Evolutionary conservation across 352 stramenopile species (phyloP).

Genomic region (Pythium periplocum): DNA sequence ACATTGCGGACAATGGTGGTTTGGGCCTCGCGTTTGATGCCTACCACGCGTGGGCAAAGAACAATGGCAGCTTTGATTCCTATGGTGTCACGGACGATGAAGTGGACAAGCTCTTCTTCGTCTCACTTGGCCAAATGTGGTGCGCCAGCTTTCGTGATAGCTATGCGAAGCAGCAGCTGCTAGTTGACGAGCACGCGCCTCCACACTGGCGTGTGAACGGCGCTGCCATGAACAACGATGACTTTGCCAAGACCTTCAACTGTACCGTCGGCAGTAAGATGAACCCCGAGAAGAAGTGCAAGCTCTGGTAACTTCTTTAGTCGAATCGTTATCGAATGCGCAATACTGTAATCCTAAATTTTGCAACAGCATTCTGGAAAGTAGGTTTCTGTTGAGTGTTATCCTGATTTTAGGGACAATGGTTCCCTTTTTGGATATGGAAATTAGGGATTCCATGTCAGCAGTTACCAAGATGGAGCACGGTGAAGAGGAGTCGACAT

Average conservation of each 20-base stretch:
- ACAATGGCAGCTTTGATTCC: constrained; percentile 25
- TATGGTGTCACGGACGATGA: constrained; percentile 22
- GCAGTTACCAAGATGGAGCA: too few relatives aligned
- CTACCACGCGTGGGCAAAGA: constrained; percentile 27
- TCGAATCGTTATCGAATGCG: too few relatives aligned
- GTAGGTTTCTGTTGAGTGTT: too few relatives aligned
- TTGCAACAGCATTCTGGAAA: too few relatives aligned
- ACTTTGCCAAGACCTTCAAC: constrained; percentile 46
- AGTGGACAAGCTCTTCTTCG: constrained; percentile 54
- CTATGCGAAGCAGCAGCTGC: constrained; percentile 26
- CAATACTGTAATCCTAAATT: too few relatives aligned
- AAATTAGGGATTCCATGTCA: too few relatives aligned
- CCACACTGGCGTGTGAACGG: constrained; percentile 55
- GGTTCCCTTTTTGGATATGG: too few relatives aligned
- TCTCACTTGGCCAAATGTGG: constrained; percentile 59
- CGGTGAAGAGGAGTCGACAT: too few relatives aligned
- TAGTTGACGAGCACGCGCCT: constrained; percentile 38
- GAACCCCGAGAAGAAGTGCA: constrained; percentile 50
- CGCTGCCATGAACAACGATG: constrained; percentile 49
- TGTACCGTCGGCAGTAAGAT: constrained; percentile 32
- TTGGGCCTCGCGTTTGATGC: constrained; percentile 49
- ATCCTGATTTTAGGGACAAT: too few relatives aligned
- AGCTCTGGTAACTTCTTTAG: constrained; percentile 48
- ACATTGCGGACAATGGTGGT: constrained; percentile 74
- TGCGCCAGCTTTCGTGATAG: constrained; percentile 44